Base-by-base conservation (phyloP, 306 rosid genomes). In the Fragaria nilgerrensis region DNA sequence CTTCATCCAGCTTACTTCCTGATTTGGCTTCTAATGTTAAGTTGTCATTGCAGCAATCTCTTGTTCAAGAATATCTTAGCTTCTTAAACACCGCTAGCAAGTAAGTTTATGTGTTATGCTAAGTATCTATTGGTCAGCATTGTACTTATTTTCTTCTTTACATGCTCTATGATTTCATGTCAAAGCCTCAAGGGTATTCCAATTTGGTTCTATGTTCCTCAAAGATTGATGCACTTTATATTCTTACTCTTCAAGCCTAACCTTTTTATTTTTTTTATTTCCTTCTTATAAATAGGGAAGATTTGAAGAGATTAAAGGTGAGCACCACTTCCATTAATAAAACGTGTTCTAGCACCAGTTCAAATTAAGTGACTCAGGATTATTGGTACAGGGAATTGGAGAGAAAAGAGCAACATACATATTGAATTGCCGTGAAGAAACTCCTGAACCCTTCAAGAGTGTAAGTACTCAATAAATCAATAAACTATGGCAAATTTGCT, bases 381-480 rank as follows among this genome's bases (percentile, higher is more conserved):
- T 48, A 44, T 63, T 14, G 25, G 37, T 50, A 29, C 32, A 94
- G 98, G 97, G 97, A 32, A 92, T 94, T 66, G 97, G 98, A n/a
- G 97, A 94, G 85, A 94, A 88, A 80, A 88, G 98, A 79, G 95
- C 97, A 66, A 82, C 88, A 34, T 84, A 15, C 68, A 89, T 94
- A 74, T 87, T 94, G 49, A 72, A 89, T 82, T 86, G 88, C 43
- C 96, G 96, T 32, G 87, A 87, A 61, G 95, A 89, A 79, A 90
- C 97, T 62, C 92, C 91, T 0, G 85, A 89, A 59, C 93, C 95
- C 49, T 94, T 94, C 79, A 92, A 89, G 81, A 90, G 82, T 76
- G 98, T 94, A 79, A 83, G 98, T 80, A 43, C 43, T 43, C 29
- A 8, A 63, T 52, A 64, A 20, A 34, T 27, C 17, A 63, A 62